Evolutionary conservation across 2,329 filamentous ascomycete genomes (phyloP).

Genomic region (Proliferodiscus dingleyae): DNA sequence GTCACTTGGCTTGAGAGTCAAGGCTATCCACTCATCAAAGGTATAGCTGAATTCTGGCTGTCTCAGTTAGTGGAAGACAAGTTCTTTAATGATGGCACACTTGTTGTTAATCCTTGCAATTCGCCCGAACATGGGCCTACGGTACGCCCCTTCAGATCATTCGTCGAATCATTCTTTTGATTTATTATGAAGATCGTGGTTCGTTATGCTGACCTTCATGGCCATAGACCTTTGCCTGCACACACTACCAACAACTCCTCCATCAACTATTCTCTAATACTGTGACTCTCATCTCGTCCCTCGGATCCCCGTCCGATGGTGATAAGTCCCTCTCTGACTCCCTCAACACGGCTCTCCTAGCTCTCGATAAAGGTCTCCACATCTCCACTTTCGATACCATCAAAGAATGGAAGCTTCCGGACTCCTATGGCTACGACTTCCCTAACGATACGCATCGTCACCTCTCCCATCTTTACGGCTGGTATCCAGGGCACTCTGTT

Average conservation of each 20-base stretch:
- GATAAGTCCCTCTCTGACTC: background rate
- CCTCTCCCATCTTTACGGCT: conserved; percentile 51
- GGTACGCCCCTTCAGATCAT: background rate
- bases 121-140: conserved; percentile 52
- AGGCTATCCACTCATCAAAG: conserved; percentile 51
- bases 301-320: background rate
- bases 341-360: conserved; percentile 38
- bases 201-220: no score
- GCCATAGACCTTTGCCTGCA: conserved; percentile 46
- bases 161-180: no score
- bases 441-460: conserved; percentile 46
- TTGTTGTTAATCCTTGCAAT: conserved; percentile 54
- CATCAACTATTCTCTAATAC: conserved; percentile 27
- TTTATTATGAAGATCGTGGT: no score
- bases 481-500: conserved; percentile 49
- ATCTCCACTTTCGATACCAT: conserved; percentile 40
- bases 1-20: conserved; percentile 39
- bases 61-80: conserved; percentile 46
- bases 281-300: background rate
- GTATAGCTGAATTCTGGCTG: conserved; percentile 51
- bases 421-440: conserved; percentile 31
- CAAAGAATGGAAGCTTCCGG: conserved; percentile 46
- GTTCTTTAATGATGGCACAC: conserved; percentile 45
- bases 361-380: conserved; percentile 48
- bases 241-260: conserved; percentile 50